These are phyloP conservation scores for Dalechampia spathulata DNA, from an alignment of 441 rosid genomes.

Conservation along the genomic window DNA sequence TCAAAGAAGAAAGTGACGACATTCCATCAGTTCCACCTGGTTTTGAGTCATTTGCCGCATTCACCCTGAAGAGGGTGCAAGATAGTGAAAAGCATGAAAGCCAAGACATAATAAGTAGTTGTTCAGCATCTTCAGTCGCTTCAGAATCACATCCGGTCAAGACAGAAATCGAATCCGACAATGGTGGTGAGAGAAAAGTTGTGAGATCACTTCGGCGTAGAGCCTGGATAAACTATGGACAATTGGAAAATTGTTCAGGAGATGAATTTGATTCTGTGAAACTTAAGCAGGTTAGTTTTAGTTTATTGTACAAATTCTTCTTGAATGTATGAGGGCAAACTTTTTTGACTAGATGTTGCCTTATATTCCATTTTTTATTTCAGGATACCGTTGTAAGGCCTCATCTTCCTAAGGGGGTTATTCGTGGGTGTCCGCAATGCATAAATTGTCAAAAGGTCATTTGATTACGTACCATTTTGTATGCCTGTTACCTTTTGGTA, in stretches of 20 bases:
- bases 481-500: constrained; percentile 8
- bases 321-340: too few relatives aligned
- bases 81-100: constrained; percentile 33
- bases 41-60: constrained; percentile 79
- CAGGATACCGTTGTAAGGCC: constrained; percentile 46
- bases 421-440: constrained; percentile 74
- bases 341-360: constrained; percentile 11
- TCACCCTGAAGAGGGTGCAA: constrained; percentile 46
- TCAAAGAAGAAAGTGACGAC: constrained; percentile 84
- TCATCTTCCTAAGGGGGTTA: constrained; percentile 73
- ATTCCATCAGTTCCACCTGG: constrained; percentile 94
- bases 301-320: not conserved
- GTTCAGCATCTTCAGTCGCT: constrained; percentile 35
- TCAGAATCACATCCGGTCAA: constrained; percentile 38
- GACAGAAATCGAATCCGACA: constrained; percentile 37
- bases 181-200: constrained; percentile 29
- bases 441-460: constrained; percentile 88
- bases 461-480: constrained; percentile 4
- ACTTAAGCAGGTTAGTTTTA: constrained; percentile 47
- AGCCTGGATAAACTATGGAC: constrained; percentile 64
- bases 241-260: constrained; percentile 32
- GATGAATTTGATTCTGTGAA: constrained; percentile 43
- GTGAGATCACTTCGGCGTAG: constrained; percentile 50
- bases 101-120: constrained; percentile 22
- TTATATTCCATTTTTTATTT: constrained; percentile 18